A percentile compares a stretch with the other conserved stretches of the same genome.
Conservation (phyloP, 116 monocot species). For the Trichopus zeylanicus region DNA sequence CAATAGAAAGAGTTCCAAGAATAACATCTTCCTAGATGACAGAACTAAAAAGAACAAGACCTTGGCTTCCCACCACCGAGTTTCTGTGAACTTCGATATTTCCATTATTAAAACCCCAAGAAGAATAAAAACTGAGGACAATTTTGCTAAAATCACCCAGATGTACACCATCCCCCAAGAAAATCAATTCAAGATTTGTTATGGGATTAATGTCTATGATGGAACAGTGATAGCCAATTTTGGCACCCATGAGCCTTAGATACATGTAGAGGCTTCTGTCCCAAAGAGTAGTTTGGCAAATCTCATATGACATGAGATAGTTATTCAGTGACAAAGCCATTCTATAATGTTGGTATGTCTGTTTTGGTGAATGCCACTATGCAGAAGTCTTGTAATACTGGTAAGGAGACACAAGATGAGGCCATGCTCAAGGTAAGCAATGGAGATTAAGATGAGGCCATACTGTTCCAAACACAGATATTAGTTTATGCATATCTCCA, state of each 20-base stretch:
- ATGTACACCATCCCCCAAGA: conserved; percentile 44
- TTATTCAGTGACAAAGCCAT: conserved; percentile 30
- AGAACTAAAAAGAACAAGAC: conserved; percentile 31
- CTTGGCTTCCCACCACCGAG: conserved; percentile 39
- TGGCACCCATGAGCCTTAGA: conserved; percentile 35
- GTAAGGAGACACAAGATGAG: conserved; percentile 28
- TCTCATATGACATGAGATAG: conserved; percentile 25
- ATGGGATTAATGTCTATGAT: conserved; percentile 45
- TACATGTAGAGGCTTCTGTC: conserved; percentile 47
- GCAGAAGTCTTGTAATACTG: conserved; percentile 7
- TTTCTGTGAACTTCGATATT: conserved; percentile 25
- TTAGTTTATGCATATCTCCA: too few relatives aligned
- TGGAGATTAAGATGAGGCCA: conserved; percentile 17
- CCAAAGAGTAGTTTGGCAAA: conserved; percentile 47
- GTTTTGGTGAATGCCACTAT: conserved; percentile 3
- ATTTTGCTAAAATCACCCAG: conserved; percentile 48
- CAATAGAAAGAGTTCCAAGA: conserved; percentile 44
- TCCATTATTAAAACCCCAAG: conserved; percentile 8
- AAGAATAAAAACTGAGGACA: conserved; percentile 29
- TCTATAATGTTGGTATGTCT: conserved; percentile 8
- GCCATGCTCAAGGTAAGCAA: conserved; percentile 30
- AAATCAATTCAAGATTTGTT: conserved; percentile 16
- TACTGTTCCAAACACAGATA: too few relatives aligned
- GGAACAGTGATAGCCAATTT: conserved; percentile 36
- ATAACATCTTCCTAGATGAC: conserved; percentile 40